phyloP scores from a whole-genome alignment of 768 basidiomycete species.

The Megacollybia marginata region DNA sequence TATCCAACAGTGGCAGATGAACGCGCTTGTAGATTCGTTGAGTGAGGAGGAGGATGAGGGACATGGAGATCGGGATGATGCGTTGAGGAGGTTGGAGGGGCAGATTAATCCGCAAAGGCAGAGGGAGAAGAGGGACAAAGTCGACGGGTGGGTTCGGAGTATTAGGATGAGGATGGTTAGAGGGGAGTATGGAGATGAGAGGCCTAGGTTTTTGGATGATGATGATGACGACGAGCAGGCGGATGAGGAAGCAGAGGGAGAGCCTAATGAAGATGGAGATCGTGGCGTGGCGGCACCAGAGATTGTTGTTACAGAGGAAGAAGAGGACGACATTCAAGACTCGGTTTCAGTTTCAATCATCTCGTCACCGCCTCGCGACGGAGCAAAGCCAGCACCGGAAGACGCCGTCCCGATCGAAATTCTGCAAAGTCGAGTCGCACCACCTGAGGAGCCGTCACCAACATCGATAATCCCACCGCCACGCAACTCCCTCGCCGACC shows the following conservation, averaged over 20 bases:
- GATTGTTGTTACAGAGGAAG: conserved; percentile 24
- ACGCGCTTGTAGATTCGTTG: conserved; percentile 66
- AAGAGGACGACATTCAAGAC: conserved; percentile 22
- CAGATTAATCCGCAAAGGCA: conserved; percentile 72
- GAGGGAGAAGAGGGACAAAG: conserved; percentile 65
- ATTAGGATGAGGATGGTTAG: conserved; percentile 60
- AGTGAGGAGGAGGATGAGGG: conserved; percentile 60
- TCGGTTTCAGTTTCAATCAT: conserved; percentile 18
- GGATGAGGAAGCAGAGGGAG: conserved; percentile 11
- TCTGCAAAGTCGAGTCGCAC: conserved; percentile 46
- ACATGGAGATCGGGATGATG: conserved; percentile 73
- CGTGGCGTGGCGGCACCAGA: conserved; percentile 1
- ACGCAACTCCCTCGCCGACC: conserved; percentile 24
- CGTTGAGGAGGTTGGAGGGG: conserved; percentile 75
- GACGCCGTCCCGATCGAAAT: conserved; percentile 66
- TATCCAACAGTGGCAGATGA: conserved; percentile 80
- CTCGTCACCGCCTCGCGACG: conserved; percentile 24
- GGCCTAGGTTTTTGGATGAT: conserved; percentile 45
- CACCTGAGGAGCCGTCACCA: conserved; percentile 14
- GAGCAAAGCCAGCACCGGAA: conserved; percentile 46
- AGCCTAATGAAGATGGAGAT: conserved; percentile 14
- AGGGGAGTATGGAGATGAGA: conserved; percentile 57
- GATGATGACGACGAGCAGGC: conserved; percentile 34
- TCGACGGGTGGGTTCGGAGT: conserved; percentile 74
- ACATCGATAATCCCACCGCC: conserved; percentile 14